Base-by-base conservation (phyloP, 495 filamentous ascomycete species). In the Penicillium desertorum region DNA sequence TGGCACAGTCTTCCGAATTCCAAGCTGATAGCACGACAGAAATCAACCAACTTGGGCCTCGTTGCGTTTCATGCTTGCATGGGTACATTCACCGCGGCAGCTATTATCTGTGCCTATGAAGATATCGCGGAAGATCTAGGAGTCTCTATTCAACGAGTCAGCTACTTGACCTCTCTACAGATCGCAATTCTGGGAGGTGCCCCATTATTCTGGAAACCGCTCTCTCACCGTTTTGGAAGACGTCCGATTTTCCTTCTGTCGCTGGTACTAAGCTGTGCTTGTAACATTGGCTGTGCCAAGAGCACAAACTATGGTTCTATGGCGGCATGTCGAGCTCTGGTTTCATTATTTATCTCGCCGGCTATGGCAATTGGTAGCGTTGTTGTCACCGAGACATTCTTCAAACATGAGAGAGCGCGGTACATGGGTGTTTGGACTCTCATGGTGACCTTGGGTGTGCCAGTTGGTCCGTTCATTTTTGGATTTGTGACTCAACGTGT, bases 391-490 rank as follows among this genome's bases (percentile, higher is more conserved):
- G 81, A 82, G 54, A 75, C 79, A 25, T 82, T 77, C 59, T 83
- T 83, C 51, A 64, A 75, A 29, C 71, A 78, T 17, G 70, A 83
- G 44, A 62, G 79, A 14, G 77, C 77, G 4, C 54, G 65, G 8
- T 80, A 78, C 62, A 82, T 84, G 79, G 81, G 81, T 5, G 71
- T 83, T 16, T 83, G 78, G 75, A 81, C 79, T 0, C 66, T 82
- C 14, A 75, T 79, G 57, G 70, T 85, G 5, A 83, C 81, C 0
- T 62, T 82, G 44, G 82, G 83, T n/a, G 73, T 79, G 6, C 79
- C 80, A 0, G 27, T 76, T 25, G 78, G 77, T 1, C 78, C 78
- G 3, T 75, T 80, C 16, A 74, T 74, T 23, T 79, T 80, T 56
- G 80, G 80, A 1, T 82, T 80, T 47, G 76, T 81, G 10, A 64